A percentile compares a stretch with the other conserved stretches of the same genome.
Evolutionary conservation across 768 basidiomycete species (phyloP).

Genomic region (Mycena olivaceomarginata): DNA sequence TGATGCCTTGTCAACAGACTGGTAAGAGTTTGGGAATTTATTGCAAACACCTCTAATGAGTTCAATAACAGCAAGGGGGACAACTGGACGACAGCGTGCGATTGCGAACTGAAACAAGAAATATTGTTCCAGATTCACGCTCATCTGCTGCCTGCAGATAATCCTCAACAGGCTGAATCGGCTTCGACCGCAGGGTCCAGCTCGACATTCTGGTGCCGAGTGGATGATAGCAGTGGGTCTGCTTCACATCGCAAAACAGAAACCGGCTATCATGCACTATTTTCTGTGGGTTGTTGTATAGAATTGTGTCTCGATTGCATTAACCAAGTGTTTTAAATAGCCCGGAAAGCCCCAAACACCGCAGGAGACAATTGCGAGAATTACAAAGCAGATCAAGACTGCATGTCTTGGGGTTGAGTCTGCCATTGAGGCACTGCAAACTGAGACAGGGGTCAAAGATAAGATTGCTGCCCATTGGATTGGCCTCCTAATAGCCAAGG

Average conservation of each 20-base stretch:
- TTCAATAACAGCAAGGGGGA: not conserved
- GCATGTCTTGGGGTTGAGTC: slow-evolving; percentile 45
- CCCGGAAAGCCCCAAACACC: not conserved
- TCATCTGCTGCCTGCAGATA: slow-evolving; percentile 54
- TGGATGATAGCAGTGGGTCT: slow-evolving; percentile 47
- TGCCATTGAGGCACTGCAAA: slow-evolving; percentile 34
- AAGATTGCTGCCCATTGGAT: slow-evolving; percentile 55
- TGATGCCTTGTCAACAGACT: slow-evolving; percentile 48
- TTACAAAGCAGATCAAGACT: not conserved
- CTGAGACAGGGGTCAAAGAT: slow-evolving; percentile 53
- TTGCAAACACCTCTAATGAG: not conserved
- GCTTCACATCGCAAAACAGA: slow-evolving; percentile 43
- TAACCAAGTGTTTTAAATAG: not conserved
- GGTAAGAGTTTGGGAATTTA: not conserved
- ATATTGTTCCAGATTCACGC: slow-evolving; percentile 49
- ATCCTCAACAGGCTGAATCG: slow-evolving; percentile 36
- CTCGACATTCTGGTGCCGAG: slow-evolving; percentile 43
- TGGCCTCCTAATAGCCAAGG: slow-evolving; percentile 11
- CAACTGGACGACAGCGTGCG: slow-evolving; percentile 42
- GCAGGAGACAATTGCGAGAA: not conserved
- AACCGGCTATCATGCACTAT: slow-evolving; percentile 7
- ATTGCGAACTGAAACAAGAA: slow-evolving; percentile 48
- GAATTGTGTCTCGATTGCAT: not conserved
- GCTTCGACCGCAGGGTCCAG: not conserved
- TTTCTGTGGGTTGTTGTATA: not conserved